Conservation (phyloP, 2,329 filamentous ascomycete species). For the Tolypocladium album region DNA sequence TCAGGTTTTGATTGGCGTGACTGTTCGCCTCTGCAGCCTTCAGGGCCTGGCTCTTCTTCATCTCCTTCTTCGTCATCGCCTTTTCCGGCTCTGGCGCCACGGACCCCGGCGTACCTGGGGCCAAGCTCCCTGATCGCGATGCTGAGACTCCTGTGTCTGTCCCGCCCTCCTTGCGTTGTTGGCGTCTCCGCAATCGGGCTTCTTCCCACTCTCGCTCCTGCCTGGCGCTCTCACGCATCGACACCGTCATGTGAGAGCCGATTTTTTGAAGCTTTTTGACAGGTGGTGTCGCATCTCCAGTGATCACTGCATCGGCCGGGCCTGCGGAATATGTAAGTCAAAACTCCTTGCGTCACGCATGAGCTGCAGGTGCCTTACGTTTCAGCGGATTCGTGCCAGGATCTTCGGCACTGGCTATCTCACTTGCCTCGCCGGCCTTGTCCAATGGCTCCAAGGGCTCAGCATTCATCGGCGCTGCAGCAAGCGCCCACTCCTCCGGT, state of each 20-base stretch:
- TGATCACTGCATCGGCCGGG: conserved; percentile 22
- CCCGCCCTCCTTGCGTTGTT: conserved; percentile 49
- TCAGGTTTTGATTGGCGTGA: conserved; percentile 74
- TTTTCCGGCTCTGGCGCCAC: conserved; percentile 56
- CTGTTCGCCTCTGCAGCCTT: conserved; percentile 68
- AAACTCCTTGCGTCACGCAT: background rate
- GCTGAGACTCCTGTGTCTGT: conserved; percentile 35
- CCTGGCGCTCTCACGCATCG: conserved; percentile 51
- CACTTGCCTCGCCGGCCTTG: conserved; percentile 12
- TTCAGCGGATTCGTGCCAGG: conserved; percentile 46
- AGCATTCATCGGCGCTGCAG: conserved; percentile 46
- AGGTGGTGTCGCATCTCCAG: conserved; percentile 29
- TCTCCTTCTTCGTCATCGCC: conserved; percentile 77
- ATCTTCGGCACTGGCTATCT: conserved; percentile 37
- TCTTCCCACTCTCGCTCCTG: conserved; percentile 66
- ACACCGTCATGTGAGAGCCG: conserved; percentile 38
- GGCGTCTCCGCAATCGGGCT: conserved; percentile 54
- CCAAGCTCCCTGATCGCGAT: conserved; percentile 44
- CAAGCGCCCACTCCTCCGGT: conserved; percentile 63
- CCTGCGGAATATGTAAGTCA: conserved; percentile 20
- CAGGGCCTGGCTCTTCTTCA: conserved; percentile 62
- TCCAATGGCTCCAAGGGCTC: conserved; percentile 22
- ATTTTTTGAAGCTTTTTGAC: conserved; percentile 34
- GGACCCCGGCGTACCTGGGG: conserved; percentile 50
- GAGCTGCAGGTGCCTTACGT: conserved; percentile 33